Conservation (phyloP, 768 basidiomycete genomes). For the Tricholoma furcatifolium region DNA sequence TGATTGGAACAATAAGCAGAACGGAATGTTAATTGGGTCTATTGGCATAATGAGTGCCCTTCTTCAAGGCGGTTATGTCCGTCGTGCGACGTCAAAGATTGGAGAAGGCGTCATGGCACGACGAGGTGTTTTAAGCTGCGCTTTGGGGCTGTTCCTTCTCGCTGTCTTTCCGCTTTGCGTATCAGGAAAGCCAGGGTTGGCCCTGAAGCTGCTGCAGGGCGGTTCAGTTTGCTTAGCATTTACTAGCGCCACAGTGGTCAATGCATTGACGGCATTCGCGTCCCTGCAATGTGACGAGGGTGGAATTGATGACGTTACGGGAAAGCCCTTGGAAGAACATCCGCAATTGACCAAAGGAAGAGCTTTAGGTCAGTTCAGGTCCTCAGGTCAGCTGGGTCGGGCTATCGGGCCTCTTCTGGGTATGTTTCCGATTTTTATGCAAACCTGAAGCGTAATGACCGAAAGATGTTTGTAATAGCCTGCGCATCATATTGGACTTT, state of each 20-base stretch:
- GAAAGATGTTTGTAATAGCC: slow-evolving; percentile 41
- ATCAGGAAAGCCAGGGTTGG: slow-evolving; percentile 37
- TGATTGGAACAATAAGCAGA: slow-evolving; percentile 88
- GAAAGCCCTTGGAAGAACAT: slow-evolving; percentile 53
- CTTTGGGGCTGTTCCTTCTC: slow-evolving; percentile 67
- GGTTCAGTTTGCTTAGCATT: slow-evolving; percentile 87
- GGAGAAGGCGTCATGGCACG: slow-evolving; percentile 85
- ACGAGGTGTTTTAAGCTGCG: slow-evolving; percentile 75
- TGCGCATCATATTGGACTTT: slow-evolving; percentile 90
- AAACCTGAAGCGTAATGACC: slow-evolving; percentile 17
- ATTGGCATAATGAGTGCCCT: slow-evolving; percentile 91
- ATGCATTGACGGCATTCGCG: slow-evolving; percentile 86
- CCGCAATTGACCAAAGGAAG: slow-evolving; percentile 79
- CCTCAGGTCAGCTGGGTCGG: slow-evolving; percentile 91
- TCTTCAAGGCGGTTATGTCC: slow-evolving; percentile 93
- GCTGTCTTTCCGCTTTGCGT: slow-evolving; percentile 64
- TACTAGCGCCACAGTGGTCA: slow-evolving; percentile 95
- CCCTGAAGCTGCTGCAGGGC: slow-evolving; percentile 55
- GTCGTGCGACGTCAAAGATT: slow-evolving; percentile 69
- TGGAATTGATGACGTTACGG: slow-evolving; percentile 50
- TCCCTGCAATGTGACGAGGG: slow-evolving; percentile 87
- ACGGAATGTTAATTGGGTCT: slow-evolving; percentile 79
- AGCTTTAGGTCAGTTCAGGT: slow-evolving; percentile 84
- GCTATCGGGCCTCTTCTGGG: slow-evolving; percentile 92
- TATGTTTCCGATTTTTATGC: slow-evolving; percentile 28